phyloP scores from a whole-genome alignment of 768 basidiomycete species.

The Cyathus striatus region DNA sequence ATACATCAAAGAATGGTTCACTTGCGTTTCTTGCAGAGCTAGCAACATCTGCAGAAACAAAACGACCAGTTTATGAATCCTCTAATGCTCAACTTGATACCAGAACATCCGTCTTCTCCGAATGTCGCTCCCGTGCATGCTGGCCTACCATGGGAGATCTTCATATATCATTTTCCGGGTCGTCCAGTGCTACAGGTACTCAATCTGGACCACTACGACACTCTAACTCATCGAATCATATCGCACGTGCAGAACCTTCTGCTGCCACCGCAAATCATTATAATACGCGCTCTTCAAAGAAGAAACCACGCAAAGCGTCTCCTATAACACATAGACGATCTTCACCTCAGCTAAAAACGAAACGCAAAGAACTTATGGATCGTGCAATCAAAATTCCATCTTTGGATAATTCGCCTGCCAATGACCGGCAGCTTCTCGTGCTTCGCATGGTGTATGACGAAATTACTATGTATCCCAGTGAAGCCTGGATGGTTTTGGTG shows the following conservation, averaged over 20 bases:
- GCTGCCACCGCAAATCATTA: slow-evolving; percentile 17
- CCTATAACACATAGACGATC: slow-evolving; percentile 18
- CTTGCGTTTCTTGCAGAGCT: slow-evolving; percentile 33
- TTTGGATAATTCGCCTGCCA: slow-evolving; percentile 51
- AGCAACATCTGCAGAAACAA: slow-evolving; percentile 14
- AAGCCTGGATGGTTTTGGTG: slow-evolving; percentile 56
- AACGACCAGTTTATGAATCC: background rate
- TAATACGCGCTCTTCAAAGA: slow-evolving; percentile 18
- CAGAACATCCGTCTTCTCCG: slow-evolving; percentile 8
- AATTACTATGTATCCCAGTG: slow-evolving; percentile 61
- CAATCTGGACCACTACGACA: slow-evolving; percentile 19
- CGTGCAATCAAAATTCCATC: slow-evolving; percentile 35
- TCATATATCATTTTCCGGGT: slow-evolving; percentile 17
- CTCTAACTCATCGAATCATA: slow-evolving; percentile 21
- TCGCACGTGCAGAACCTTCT: slow-evolving; percentile 9
- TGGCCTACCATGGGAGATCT: slow-evolving; percentile 17
- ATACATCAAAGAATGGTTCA: slow-evolving; percentile 17
- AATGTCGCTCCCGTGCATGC: slow-evolving; percentile 8
- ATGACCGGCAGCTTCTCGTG: slow-evolving; percentile 50
- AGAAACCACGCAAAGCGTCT: slow-evolving; percentile 17
- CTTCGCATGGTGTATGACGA: slow-evolving; percentile 62
- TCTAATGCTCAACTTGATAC: background rate
- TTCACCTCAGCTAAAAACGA: slow-evolving; percentile 24
- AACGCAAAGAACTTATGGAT: slow-evolving; percentile 26
- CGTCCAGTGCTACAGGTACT: slow-evolving; percentile 12